These are phyloP conservation scores for Komagataella kurtzmanii DNA, from an alignment of 805 yeast genomes.

Conservation along the genomic window DNA sequence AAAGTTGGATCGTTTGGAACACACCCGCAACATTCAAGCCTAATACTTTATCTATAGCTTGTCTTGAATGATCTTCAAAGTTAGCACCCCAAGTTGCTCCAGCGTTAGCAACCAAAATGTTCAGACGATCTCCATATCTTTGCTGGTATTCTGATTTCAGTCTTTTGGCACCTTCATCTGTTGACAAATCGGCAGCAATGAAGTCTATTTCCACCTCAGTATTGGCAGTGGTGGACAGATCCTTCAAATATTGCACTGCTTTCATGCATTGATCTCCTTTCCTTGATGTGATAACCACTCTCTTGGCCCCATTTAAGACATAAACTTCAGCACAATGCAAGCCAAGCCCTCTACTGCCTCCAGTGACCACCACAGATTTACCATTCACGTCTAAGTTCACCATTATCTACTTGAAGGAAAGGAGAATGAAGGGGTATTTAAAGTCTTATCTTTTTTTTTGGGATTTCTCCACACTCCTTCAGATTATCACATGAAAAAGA, in stretches of 20 bases:
- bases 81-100: conserved; percentile 74
- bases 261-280: conserved; percentile 48
- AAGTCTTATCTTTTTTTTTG: background rate
- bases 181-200: conserved; percentile 45
- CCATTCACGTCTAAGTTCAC: conserved; percentile 31
- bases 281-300: conserved; percentile 53
- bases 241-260: conserved; percentile 26
- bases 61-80: conserved; percentile 43
- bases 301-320: conserved; percentile 45
- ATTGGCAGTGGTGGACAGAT: conserved; percentile 13
- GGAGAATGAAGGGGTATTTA: background rate
- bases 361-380: conserved; percentile 55
- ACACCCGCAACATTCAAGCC: conserved; percentile 57
- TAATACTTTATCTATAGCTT: conserved; percentile 49
- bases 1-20: conserved; percentile 49
- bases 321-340: conserved; percentile 53
- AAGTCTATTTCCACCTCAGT: conserved; percentile 20
- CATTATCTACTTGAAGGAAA: conserved; percentile 4
- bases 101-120: conserved; percentile 63
- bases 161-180: conserved; percentile 29
- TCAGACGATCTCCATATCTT: conserved; percentile 28
- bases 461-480: background rate
- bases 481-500: background rate
- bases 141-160: conserved; percentile 25
- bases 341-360: conserved; percentile 70